Percentiles rank a stretch among this genome's conserved stretches.
Conservation (phyloP, 2,329 filamentous ascomycete genomes). For the Parascedosporium putredinis region DNA sequence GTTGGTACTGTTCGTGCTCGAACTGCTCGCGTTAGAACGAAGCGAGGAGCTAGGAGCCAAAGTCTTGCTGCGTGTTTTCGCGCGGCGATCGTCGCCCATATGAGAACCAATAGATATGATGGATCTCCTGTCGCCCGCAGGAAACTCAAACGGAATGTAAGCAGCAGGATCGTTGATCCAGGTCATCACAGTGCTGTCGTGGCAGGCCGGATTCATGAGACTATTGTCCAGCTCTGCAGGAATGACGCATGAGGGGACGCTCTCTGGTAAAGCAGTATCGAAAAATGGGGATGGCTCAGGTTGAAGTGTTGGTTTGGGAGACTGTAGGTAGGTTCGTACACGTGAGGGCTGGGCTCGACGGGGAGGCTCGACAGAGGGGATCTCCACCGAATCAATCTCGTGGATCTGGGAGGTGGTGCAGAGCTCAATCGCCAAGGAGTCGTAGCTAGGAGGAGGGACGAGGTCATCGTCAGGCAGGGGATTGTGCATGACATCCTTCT, state of each 20-base stretch:
- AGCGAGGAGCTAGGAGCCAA: conserved; percentile 38
- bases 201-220: not conserved
- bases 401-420: conserved; percentile 36
- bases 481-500: conserved; percentile 21
- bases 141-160: not conserved
- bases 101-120: not conserved
- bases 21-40: conserved; percentile 31
- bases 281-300: not conserved
- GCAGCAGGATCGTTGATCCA: conserved; percentile 4
- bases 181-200: not conserved
- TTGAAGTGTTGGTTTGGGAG: conserved; percentile 6
- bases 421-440: conserved; percentile 33
- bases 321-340: not conserved
- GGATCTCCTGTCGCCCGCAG: not conserved
- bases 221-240: conserved; percentile 16
- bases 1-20: conserved; percentile 28
- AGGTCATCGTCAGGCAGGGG: conserved; percentile 19
- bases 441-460: conserved; percentile 35
- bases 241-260: conserved; percentile 5
- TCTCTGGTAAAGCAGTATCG: conserved; percentile 18
- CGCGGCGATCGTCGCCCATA: conserved; percentile 17
- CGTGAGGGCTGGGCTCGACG: too few relatives aligned
- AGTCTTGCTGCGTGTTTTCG: conserved; percentile 26
- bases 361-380: conserved; percentile 18
- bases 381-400: conserved; percentile 40